These are phyloP conservation scores for Tripterygium wilfordii DNA, from an alignment of 177 flowering plant species.

Conservation along the genomic window DNA sequence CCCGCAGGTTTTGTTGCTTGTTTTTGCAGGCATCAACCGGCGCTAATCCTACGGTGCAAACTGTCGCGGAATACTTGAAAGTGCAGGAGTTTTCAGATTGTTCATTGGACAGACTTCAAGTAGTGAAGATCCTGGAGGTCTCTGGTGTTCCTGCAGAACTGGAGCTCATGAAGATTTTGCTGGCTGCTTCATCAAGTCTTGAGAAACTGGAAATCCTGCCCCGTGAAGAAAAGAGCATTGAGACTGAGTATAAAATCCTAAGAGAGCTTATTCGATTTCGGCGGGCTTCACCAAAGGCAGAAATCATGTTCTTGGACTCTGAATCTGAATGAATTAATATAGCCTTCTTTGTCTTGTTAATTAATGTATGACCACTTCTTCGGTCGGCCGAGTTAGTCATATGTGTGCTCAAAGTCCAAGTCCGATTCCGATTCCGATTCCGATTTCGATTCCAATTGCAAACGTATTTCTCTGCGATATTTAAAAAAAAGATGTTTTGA, in stretches of 20 bases:
- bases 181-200: neutral
- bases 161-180: no score
- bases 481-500: no score
- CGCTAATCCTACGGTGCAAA: neutral
- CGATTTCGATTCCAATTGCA: no score
- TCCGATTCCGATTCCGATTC: no score
- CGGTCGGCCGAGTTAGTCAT: no score
- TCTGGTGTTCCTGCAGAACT: no score
- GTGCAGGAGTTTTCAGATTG: constrained; percentile 2
- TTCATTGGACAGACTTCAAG: neutral
- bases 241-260: neutral
- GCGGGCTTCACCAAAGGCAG: constrained; percentile 1
- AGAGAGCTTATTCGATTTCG: neutral
- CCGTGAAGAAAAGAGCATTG: neutral
- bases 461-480: no score
- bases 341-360: no score
- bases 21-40: neutral
- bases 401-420: no score
- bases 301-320: neutral
- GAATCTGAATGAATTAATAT: neutral
- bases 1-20: neutral
- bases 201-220: constrained; percentile 1
- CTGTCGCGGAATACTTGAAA: neutral
- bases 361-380: no score
- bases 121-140: neutral